Conservation (phyloP, 78 protist genomes). For the Speleostelium caveatum region DNA sequence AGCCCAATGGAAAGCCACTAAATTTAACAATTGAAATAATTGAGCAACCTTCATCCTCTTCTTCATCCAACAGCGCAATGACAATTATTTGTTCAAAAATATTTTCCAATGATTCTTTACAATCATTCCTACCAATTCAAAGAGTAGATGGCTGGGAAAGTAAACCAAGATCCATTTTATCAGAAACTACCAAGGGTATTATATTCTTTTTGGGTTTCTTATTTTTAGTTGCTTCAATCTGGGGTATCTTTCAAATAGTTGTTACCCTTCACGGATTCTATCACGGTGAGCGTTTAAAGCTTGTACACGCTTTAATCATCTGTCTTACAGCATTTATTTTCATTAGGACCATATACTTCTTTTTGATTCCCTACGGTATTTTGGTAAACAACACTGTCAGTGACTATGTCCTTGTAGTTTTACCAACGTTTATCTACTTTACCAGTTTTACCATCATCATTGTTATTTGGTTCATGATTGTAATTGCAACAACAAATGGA, state of each 20-base stretch:
- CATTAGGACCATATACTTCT: conserved; percentile 57
- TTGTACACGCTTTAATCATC: too few relatives aligned
- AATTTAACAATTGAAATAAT: background rate
- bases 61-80: background rate
- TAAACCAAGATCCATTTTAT: background rate
- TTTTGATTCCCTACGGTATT: conserved; percentile 17
- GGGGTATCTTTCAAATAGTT: conserved; percentile 2
- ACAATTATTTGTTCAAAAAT: background rate
- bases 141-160: background rate
- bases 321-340: too few relatives aligned
- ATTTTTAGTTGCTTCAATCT: background rate
- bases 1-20: background rate
- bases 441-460: conserved; percentile 31
- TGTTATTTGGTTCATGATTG: conserved; percentile 53
- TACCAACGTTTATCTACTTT: conserved; percentile 61
- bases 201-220: background rate
- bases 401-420: conserved; percentile 48
- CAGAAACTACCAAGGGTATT: background rate
- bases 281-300: too few relatives aligned
- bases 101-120: too few relatives aligned
- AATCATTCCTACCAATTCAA: background rate
- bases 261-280: too few relatives aligned
- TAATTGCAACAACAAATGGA: background rate
- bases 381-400: conserved; percentile 14
- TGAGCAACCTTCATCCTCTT: background rate